A percentile compares a stretch with the other conserved stretches of the same genome.
These are phyloP conservation scores for Rhodotorula graminis DNA, from an alignment of 768 basidiomycete species.

Conservation along the genomic window DNA sequence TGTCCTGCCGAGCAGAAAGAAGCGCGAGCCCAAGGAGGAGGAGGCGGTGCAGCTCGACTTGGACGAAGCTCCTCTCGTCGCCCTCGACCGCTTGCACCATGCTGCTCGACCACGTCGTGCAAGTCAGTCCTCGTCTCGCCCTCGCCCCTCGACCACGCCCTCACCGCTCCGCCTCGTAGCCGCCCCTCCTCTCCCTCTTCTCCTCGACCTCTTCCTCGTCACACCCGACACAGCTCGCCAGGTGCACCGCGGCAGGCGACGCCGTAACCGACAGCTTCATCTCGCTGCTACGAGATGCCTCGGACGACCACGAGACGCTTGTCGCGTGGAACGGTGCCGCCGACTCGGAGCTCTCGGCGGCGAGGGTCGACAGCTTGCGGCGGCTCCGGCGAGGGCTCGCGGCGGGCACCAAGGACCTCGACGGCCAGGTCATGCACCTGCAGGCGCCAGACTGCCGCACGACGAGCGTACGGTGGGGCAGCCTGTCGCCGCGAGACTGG, in stretches of 20 bases:
- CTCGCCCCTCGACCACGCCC: fast-evolving
- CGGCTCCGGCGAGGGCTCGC: background rate
- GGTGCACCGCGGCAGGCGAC: background rate
- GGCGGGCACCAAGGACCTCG: background rate
- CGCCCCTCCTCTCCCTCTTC: slow-evolving; percentile 20
- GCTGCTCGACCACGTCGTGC: slow-evolving; percentile 5
- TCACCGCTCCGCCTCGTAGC: background rate
- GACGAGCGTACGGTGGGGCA: slow-evolving; percentile 20
- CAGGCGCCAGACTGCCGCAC: slow-evolving; percentile 26
- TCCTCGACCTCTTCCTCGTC: slow-evolving; percentile 28
- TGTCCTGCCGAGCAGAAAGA: too few species aligned
- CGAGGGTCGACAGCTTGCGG: background rate
- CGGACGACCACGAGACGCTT: background rate
- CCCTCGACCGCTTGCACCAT: background rate
- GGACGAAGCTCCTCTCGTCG: background rate
- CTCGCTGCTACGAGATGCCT: slow-evolving; percentile 20
- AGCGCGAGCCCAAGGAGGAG: too few species aligned
- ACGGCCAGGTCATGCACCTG: slow-evolving; percentile 21
- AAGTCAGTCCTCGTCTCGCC: background rate
- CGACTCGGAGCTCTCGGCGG: background rate
- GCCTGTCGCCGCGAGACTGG: background rate
- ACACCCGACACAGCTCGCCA: slow-evolving; percentile 11
- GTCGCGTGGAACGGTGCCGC: slow-evolving; percentile 3
- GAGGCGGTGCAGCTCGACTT: too few species aligned
- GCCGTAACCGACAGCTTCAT: slow-evolving; percentile 16